A percentile compares a stretch with the other conserved stretches of the same genome.
phyloP scores from a whole-genome alignment of 352 stramenopile genomes.

The Aphanomyces invadans region DNA sequence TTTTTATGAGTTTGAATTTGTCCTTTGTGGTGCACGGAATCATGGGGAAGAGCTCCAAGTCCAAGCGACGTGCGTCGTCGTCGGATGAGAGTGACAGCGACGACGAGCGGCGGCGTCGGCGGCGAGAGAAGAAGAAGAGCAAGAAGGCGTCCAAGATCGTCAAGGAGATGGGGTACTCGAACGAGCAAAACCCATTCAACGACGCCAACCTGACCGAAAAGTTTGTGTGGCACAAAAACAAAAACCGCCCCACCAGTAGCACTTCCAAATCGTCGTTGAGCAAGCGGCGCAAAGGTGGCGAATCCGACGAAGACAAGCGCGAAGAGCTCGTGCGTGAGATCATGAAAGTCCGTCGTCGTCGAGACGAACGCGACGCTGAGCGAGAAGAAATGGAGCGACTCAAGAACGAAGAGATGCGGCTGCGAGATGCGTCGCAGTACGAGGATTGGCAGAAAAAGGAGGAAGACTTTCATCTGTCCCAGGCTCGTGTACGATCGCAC shows the following conservation, averaged over 20 bases:
- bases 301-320: slow-evolving; percentile 37
- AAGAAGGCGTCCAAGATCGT: slow-evolving; percentile 74
- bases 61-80: neutral
- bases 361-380: slow-evolving; percentile 84
- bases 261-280: slow-evolving; percentile 26
- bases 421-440: slow-evolving; percentile 95
- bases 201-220: slow-evolving; percentile 95
- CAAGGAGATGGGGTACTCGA: slow-evolving; percentile 92
- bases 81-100: neutral
- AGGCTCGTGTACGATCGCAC: slow-evolving; percentile 89
- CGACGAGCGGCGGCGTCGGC: slow-evolving; percentile 33
- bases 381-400: slow-evolving; percentile 94
- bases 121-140: slow-evolving; percentile 44
- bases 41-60: slow-evolving; percentile 22
- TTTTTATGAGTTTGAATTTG: neutral
- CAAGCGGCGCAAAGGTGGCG: neutral
- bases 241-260: slow-evolving; percentile 37
- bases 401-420: slow-evolving; percentile 89
- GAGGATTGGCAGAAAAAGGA: slow-evolving; percentile 98
- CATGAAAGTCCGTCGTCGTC: slow-evolving; percentile 89
- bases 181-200: slow-evolving; percentile 98
- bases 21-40: neutral
- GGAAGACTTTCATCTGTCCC: slow-evolving; percentile 94
- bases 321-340: slow-evolving; percentile 92
- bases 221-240: slow-evolving; percentile 98